Evolutionary conservation across 2,329 filamentous ascomycete species (phyloP).

Genomic region (Chalara sp.): DNA sequence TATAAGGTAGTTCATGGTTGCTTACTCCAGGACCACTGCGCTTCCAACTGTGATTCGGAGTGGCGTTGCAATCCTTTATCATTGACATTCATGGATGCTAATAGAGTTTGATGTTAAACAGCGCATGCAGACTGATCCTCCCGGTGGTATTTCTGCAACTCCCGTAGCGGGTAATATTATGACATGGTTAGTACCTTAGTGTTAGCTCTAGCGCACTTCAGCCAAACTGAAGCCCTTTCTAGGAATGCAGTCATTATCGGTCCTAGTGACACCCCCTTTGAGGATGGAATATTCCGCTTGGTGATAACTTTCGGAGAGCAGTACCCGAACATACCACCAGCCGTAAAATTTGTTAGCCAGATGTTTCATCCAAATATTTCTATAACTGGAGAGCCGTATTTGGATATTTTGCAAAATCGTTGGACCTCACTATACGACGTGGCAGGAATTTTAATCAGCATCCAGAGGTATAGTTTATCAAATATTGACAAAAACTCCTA

Average conservation of each 20-base stretch:
- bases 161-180: slow-evolving; percentile 95
- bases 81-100: too few species aligned
- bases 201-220: not conserved
- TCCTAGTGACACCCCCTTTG: slow-evolving; percentile 92
- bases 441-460: slow-evolving; percentile 91
- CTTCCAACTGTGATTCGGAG: too few species aligned
- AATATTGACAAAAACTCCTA: not conserved
- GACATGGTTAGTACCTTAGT: slow-evolving; percentile 62
- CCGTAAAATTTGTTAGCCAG: slow-evolving; percentile 96
- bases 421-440: slow-evolving; percentile 99
- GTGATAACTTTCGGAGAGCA: slow-evolving; percentile 99
- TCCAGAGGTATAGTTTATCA: slow-evolving; percentile 71
- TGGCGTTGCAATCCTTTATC: too few species aligned
- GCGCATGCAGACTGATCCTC: slow-evolving; percentile 99
- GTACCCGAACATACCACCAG: slow-evolving; percentile 95
- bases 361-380: slow-evolving; percentile 99
- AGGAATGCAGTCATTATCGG: slow-evolving; percentile 99
- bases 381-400: slow-evolving; percentile 88
- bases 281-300: slow-evolving; percentile 94
- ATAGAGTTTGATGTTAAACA: too few species aligned
- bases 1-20: too few species aligned
- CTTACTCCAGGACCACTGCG: too few species aligned
- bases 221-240: slow-evolving; percentile 8
- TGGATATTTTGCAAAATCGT: slow-evolving; percentile 94
- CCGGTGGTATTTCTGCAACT: slow-evolving; percentile 91